Conservation (phyloP, 1,284 basidiomycete species). For the Leccinum brunneo-olivaceum region DNA sequence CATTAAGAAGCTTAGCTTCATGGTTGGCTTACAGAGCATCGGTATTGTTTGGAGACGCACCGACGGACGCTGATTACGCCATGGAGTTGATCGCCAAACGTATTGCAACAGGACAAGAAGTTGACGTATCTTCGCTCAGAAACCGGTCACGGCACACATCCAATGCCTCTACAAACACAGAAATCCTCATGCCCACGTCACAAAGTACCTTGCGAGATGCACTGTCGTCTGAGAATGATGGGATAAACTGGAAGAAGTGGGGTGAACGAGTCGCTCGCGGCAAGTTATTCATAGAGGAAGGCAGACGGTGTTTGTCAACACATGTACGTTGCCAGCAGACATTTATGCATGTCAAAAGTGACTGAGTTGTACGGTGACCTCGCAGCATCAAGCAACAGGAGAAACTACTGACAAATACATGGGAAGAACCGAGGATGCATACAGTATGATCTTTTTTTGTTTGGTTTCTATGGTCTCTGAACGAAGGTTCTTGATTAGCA, state of each 20-base stretch:
- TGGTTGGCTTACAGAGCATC: constrained; percentile 35
- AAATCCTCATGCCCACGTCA: constrained; percentile 3
- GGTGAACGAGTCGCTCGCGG: constrained; percentile 40
- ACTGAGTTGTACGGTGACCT: constrained; percentile 8
- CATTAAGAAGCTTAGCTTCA: neutral
- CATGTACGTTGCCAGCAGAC: constrained; percentile 26
- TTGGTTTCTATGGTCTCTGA: constrained; percentile 3
- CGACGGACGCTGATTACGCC: constrained; percentile 62
- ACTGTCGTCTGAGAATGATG: constrained; percentile 6
- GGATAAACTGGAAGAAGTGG: constrained; percentile 52
- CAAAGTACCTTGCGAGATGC: constrained; percentile 7
- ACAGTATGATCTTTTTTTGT: constrained; percentile 32
- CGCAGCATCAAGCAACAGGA: neutral
- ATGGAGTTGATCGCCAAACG: constrained; percentile 62
- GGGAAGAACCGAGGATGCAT: constrained; percentile 24
- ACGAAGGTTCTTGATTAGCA: constrained; percentile 32
- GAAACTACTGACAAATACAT: neutral
- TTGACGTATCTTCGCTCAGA: constrained; percentile 28
- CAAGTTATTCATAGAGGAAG: constrained; percentile 38
- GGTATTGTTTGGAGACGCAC: constrained; percentile 42
- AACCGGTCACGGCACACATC: constrained; percentile 2
- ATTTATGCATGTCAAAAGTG: neutral
- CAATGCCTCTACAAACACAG: constrained; percentile 10
- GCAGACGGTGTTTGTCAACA: constrained; percentile 36
- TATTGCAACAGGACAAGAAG: constrained; percentile 46